Conservation (phyloP, 2,329 filamentous ascomycete genomes). For the Claviceps spartinae region DNA sequence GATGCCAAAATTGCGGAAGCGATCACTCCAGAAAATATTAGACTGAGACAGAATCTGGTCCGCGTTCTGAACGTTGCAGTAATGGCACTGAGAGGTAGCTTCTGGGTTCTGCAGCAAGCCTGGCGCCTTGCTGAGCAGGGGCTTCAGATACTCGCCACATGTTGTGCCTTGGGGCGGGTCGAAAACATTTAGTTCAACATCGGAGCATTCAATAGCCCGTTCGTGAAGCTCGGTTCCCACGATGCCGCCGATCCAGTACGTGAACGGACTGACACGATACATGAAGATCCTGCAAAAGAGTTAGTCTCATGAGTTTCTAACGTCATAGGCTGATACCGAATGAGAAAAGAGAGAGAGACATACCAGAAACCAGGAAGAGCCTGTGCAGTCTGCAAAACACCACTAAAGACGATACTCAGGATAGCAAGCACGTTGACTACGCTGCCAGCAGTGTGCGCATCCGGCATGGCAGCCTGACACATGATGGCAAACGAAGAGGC, state of each 20-base stretch:
- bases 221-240: constrained; percentile 50
- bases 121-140: constrained; percentile 33
- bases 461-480: constrained; percentile 57
- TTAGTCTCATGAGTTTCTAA: neutral
- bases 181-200: constrained; percentile 49
- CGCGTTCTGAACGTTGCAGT: constrained; percentile 51
- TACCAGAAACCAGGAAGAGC: constrained; percentile 53
- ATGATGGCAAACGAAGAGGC: constrained; percentile 54
- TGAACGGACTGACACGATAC: constrained; percentile 53
- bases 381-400: constrained; percentile 46
- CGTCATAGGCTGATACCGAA: neutral
- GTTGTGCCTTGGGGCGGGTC: constrained; percentile 47
- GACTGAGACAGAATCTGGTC: constrained; percentile 41
- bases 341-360: neutral
- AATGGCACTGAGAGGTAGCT: constrained; percentile 44
- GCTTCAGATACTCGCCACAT: constrained; percentile 48
- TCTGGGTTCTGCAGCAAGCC: constrained; percentile 51
- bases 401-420: constrained; percentile 47
- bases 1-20: constrained; percentile 59
- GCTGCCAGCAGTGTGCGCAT: constrained; percentile 53
- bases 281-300: constrained; percentile 44
- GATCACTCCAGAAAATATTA: constrained; percentile 34
- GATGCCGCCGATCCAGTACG: constrained; percentile 56
- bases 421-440: constrained; percentile 47
- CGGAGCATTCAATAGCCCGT: constrained; percentile 36